Base-by-base conservation (phyloP, 2,329 filamentous ascomycete species). In the Epichloe aotearoae region DNA sequence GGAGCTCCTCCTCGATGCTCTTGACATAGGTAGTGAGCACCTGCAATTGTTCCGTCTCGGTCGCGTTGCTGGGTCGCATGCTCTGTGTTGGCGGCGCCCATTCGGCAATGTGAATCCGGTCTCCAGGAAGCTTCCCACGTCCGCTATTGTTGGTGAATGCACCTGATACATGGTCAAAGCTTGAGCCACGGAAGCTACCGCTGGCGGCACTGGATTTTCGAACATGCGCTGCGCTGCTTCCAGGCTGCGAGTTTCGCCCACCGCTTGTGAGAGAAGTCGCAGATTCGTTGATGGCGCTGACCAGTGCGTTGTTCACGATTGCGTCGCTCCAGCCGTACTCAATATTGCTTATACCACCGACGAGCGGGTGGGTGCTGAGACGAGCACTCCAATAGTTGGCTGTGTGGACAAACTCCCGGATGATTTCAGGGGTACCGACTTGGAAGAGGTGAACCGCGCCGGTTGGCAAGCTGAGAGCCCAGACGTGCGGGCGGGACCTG, bases 371-470 rank as follows among this genome's bases (percentile, higher is more conserved):
- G 55, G 95, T 96, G 61, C 89, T 95, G 34, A 97, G 75, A 48
- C 93, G 80, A 2, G 93, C 91, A 62, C 88, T 93, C 93, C 93
- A 98, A 69, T 97, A 98, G 68, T 98, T 98, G 60, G 88, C 88
- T 1, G 90, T 94, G 17, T 81, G 84, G 49, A 97, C 90, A 61
- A 96, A 98, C 64, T 98, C 93, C 58, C 86, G 85, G 59, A 90
- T 86, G 60, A 97, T 95, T 59, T 98, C 93, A 0, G 88, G 82
- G 1, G 93, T 98, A 51, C 93, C 93, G 46, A 93, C 93, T 62
- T 97, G 90, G 76, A 98, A 98, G n/a, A 98, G 76, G 64, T 98
- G 93, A 1, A 98, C 90, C 0, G 91, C 91, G 12, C 93, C 93
- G 1, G 84, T 94, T 0, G 93, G 91, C 44, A 98, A 73, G 55